Conservation (phyloP, 1,139 yeast species). For the Pichia sp. region DNA sequence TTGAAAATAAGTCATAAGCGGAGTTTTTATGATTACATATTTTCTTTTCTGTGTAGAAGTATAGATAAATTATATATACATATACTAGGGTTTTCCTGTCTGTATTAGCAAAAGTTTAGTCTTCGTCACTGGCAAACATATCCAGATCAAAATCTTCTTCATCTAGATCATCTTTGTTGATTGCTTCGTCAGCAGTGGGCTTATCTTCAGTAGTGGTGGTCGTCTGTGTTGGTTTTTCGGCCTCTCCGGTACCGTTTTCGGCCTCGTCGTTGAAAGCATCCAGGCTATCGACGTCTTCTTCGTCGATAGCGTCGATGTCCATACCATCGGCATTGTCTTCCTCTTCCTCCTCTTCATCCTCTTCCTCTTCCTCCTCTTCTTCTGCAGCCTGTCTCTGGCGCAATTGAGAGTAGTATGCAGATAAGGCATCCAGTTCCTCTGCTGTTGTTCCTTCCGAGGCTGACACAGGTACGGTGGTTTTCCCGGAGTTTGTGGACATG, state of each 20-base stretch:
- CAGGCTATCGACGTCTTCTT: constrained; percentile 19
- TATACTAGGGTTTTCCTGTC: neutral
- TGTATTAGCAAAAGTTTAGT: constrained; percentile 10
- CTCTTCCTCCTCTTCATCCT: constrained; percentile 49
- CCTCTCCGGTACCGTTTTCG: constrained; percentile 9
- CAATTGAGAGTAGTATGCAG: constrained; percentile 71
- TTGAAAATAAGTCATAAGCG: no score
- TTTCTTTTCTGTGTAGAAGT: neutral
- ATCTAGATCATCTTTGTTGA: constrained; percentile 19
- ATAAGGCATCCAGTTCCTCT: constrained; percentile 73
- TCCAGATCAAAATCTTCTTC: constrained; percentile 29
- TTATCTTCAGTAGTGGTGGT: neutral
- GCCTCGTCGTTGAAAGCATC: neutral
- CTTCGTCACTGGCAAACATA: constrained; percentile 27
- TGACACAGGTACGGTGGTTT: constrained; percentile 7
- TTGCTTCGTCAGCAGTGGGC: neutral
- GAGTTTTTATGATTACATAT: neutral
- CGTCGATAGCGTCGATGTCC: constrained; percentile 17
- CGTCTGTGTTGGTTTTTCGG: neutral
- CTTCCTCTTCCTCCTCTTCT: constrained; percentile 44
- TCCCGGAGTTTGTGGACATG: neutral
- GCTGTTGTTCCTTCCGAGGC: constrained; percentile 21
- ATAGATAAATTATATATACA: neutral
- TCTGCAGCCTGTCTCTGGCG: constrained; percentile 60
- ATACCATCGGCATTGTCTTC: constrained; percentile 34